Percentiles rank a stretch among this genome's conserved stretches.
These are phyloP conservation scores for Trypanosoma congolense DNA, from an alignment of 208 protist genomes.

Conservation along the genomic window DNA sequence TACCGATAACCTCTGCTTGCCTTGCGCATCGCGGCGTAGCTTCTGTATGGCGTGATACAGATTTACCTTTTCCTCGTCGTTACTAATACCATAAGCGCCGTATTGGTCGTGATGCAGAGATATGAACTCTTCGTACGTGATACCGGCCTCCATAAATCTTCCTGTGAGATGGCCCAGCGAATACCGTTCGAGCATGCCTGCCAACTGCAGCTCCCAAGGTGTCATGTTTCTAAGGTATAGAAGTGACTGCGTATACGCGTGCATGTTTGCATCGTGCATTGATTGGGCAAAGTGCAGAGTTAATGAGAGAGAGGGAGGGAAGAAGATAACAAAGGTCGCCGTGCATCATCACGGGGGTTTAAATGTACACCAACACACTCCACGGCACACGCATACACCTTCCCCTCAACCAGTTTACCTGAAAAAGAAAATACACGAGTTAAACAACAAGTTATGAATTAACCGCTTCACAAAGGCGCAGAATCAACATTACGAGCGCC, in stretches of 20 bases:
- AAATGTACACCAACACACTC: no score
- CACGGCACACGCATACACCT: no score
- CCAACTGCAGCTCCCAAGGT: conserved; percentile 17
- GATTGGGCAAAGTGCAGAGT: no score
- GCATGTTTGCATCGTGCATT: not conserved
- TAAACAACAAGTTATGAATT: no score
- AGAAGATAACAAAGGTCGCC: no score
- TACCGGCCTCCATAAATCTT: conserved; percentile 22
- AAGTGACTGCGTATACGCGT: not conserved
- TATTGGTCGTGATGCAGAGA: conserved; percentile 23
- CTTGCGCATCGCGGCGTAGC: conserved; percentile 1
- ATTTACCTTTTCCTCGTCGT: conserved; percentile 25
- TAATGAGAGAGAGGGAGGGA: no score
- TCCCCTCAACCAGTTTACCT: no score
- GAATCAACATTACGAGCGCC: no score
- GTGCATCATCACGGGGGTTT: no score
- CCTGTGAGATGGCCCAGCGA: conserved; percentile 18
- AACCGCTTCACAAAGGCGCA: no score
- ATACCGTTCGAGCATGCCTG: conserved; percentile 17
- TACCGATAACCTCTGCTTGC: not conserved
- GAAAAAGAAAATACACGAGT: no score
- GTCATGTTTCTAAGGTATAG: conserved; percentile 5
- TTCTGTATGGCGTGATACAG: conserved; percentile 24
- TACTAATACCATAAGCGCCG: conserved; percentile 13
- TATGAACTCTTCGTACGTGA: conserved; percentile 14